Evolutionary conservation across 805 yeast genomes (phyloP).

Genomic region (Schwanniomyces vanrijiae): DNA sequence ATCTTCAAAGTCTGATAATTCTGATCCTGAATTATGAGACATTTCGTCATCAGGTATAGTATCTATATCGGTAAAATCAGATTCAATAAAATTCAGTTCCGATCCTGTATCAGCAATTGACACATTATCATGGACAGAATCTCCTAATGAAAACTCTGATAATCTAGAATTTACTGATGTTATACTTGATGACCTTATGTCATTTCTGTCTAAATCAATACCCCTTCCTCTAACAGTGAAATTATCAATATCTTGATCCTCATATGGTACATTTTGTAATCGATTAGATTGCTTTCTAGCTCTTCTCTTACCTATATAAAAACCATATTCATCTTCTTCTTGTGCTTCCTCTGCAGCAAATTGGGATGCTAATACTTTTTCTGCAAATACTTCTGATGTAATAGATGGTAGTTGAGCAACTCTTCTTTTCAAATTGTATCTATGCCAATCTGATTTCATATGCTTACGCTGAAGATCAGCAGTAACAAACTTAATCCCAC

Average conservation of each 20-base stretch:
- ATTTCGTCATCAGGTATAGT: slow-evolving; percentile 28
- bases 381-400: slow-evolving; percentile 65
- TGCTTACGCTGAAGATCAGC: slow-evolving; percentile 41
- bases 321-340: slow-evolving; percentile 57
- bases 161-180: slow-evolving; percentile 54
- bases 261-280: slow-evolving; percentile 12
- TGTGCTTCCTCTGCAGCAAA: slow-evolving; percentile 17
- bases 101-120: slow-evolving; percentile 48
- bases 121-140: slow-evolving; percentile 25
- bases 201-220: slow-evolving; percentile 19
- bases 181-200: slow-evolving; percentile 47
- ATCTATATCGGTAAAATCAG: slow-evolving; percentile 28
- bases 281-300: slow-evolving; percentile 29
- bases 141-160: slow-evolving; percentile 58
- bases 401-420: slow-evolving; percentile 67
- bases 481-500: slow-evolving; percentile 37
- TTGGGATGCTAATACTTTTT: slow-evolving; percentile 50
- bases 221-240: slow-evolving; percentile 16
- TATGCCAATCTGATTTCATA: slow-evolving; percentile 48
- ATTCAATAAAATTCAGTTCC: slow-evolving; percentile 47
- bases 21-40: slow-evolving; percentile 18
- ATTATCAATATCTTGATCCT: not conserved
- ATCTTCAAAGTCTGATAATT: slow-evolving; percentile 21
- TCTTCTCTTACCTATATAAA: slow-evolving; percentile 32
- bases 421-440: slow-evolving; percentile 44